Conservation (phyloP, 1,284 basidiomycete genomes). For the Cryptococcus wingfieldii region DNA sequence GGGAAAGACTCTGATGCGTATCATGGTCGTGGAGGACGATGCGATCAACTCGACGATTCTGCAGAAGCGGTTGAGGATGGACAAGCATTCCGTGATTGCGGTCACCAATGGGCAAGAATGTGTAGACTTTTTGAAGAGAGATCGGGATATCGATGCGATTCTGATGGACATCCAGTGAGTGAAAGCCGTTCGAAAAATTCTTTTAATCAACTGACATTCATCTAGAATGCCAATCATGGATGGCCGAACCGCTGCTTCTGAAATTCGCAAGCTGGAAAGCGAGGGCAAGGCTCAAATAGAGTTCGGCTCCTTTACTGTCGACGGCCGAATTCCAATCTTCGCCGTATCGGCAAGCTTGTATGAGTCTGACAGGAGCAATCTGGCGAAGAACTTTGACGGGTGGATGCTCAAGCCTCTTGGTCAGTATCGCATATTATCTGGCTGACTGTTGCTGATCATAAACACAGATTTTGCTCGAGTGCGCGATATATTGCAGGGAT, state of each 20-base stretch:
- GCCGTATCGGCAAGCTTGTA: slow-evolving; percentile 74
- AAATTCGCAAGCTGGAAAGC: slow-evolving; percentile 63
- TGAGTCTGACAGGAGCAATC: slow-evolving; percentile 60
- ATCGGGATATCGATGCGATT: slow-evolving; percentile 62
- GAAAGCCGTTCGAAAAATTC: not conserved
- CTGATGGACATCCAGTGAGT: slow-evolving; percentile 81
- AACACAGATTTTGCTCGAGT: slow-evolving; percentile 62
- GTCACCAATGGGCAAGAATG: slow-evolving; percentile 75
- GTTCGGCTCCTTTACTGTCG: slow-evolving; percentile 50
- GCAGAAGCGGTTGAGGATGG: slow-evolving; percentile 62
- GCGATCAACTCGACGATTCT: slow-evolving; percentile 71
- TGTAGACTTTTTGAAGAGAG: slow-evolving; percentile 59
- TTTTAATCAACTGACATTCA: not conserved
- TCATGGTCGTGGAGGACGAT: slow-evolving; percentile 70
- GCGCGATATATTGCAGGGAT: slow-evolving; percentile 58
- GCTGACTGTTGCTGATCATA: not conserved
- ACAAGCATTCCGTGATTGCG: slow-evolving; percentile 64
- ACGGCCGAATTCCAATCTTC: slow-evolving; percentile 72
- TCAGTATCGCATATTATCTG: slow-evolving; percentile 11
- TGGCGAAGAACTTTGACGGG: slow-evolving; percentile 68
- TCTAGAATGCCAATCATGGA: slow-evolving; percentile 76
- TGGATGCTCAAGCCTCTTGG: slow-evolving; percentile 82
- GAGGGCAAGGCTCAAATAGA: slow-evolving; percentile 7
- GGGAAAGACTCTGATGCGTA: slow-evolving; percentile 50
- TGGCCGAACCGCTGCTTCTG: slow-evolving; percentile 66